Evolutionary conservation across 345 rosid genomes (phyloP).

Genomic region (Aquilaria yunnanensis): DNA sequence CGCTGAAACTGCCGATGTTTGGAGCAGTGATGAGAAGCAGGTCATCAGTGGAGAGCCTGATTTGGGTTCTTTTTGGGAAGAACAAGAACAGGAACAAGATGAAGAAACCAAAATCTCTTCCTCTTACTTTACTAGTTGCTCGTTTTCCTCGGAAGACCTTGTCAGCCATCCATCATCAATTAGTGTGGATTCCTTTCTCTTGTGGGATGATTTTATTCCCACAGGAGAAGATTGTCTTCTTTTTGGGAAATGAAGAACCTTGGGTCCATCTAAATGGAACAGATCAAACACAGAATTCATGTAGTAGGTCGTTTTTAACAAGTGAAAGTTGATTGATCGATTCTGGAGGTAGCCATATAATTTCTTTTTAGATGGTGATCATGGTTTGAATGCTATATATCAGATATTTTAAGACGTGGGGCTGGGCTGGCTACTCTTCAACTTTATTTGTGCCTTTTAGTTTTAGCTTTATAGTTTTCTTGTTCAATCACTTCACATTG

Average conservation of each 20-base stretch:
- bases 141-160: conserved; percentile 26
- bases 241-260: conserved; percentile 15
- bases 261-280: too few species aligned
- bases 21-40: conserved; percentile 29
- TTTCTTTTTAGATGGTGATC: too few species aligned
- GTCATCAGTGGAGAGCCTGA: conserved; percentile 27
- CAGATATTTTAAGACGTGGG: too few species aligned
- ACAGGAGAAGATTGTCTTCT: conserved; percentile 37
- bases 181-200: conserved; percentile 48
- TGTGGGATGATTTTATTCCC: conserved; percentile 51
- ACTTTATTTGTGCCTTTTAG: too few species aligned
- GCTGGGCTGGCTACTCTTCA: too few species aligned
- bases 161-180: conserved; percentile 24
- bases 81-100: too few species aligned
- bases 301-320: too few species aligned
- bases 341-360: not conserved
- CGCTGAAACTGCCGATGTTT: conserved; percentile 26
- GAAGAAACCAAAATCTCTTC: conserved; percentile 32
- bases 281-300: too few species aligned
- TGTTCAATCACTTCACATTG: too few species aligned
- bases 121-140: conserved; percentile 23
- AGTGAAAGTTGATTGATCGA: not conserved
- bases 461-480: too few species aligned
- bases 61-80: conserved; percentile 20
- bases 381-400: too few species aligned